Evolutionary conservation across 192 early-diverging fungal species (phyloP).

Genomic region (Piromyces sp.): DNA sequence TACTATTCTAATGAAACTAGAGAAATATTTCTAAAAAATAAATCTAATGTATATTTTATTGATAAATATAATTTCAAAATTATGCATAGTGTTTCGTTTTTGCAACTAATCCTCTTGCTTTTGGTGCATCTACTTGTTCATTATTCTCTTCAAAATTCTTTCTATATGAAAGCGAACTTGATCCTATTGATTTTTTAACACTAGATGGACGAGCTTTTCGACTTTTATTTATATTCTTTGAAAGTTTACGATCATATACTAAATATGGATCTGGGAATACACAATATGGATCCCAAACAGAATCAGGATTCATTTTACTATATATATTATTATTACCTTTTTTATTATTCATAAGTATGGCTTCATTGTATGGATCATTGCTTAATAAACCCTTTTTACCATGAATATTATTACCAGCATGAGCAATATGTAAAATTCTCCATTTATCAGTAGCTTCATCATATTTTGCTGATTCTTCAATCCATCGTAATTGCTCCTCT

Average conservation of each 20-base stretch:
- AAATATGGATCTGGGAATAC: constrained; percentile 38
- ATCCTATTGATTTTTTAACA: neutral
- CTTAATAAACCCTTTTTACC: constrained; percentile 14
- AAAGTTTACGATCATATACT: constrained; percentile 22
- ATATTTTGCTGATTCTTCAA: constrained; percentile 33
- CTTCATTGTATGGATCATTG: neutral
- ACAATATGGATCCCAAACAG: constrained; percentile 29
- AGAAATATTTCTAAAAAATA: too few species aligned
- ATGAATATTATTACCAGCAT: constrained; percentile 40
- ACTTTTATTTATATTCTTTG: constrained; percentile 3
- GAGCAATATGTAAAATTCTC: constrained; percentile 28
- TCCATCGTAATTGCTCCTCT: constrained; percentile 18
- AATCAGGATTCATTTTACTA: neutral
- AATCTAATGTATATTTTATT: too few species aligned
- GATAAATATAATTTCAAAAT: too few species aligned
- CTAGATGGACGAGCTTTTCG: neutral
- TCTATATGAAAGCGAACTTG: neutral
- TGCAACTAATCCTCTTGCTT: constrained; percentile 10
- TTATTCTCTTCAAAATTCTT: constrained; percentile 2
- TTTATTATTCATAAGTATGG: neutral
- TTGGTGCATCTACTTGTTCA: constrained; percentile 5
- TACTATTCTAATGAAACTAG: too few species aligned
- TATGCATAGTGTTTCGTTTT: constrained; percentile 15
- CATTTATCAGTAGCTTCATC: constrained; percentile 40
- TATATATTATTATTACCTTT: neutral